phyloP scores from a whole-genome alignment of 1,284 basidiomycete genomes.

The Phellinidium pouzarii region DNA sequence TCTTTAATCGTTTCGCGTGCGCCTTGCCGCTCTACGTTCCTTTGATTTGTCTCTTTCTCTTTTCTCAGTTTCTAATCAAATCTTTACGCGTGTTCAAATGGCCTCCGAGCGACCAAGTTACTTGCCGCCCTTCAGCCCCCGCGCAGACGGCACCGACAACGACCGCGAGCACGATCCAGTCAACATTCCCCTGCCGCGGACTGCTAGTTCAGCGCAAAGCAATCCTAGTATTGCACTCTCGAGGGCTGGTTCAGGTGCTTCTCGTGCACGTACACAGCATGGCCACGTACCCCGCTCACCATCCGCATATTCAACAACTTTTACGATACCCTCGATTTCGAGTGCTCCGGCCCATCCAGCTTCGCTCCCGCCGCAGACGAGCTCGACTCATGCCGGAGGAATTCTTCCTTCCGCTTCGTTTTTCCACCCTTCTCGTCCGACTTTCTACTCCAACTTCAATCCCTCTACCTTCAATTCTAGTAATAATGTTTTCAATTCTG shows the following conservation, averaged over 20 bases:
- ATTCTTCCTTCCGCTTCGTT: constrained; percentile 70
- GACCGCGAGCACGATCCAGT: constrained; percentile 12
- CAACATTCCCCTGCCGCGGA: constrained; percentile 15
- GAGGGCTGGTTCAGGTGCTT: constrained; percentile 10
- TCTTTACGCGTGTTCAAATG: constrained; percentile 3
- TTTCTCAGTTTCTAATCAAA: neutral
- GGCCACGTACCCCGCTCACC: constrained; percentile 15
- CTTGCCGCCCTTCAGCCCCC: constrained; percentile 5
- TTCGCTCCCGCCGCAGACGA: constrained; percentile 17
- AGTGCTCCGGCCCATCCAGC: constrained; percentile 2
- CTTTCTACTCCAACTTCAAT: constrained; percentile 30
- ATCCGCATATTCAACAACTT: constrained; percentile 10
- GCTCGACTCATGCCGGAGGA: constrained; percentile 58
- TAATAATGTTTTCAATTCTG: neutral
- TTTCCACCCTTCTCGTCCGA: constrained; percentile 60
- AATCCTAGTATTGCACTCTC: neutral
- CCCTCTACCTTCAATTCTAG: constrained; percentile 30
- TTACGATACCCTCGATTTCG: constrained; percentile 7
- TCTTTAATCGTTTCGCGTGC: neutral
- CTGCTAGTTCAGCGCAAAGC: constrained; percentile 8
- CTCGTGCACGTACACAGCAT: constrained; percentile 9
- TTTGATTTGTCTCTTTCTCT: neutral
- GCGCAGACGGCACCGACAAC: neutral
- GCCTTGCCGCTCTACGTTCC: neutral
- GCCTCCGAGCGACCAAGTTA: constrained; percentile 12